Base-by-base conservation (phyloP, 2,329 filamentous ascomycete species). In the Dactylonectria macrodidyma region DNA sequence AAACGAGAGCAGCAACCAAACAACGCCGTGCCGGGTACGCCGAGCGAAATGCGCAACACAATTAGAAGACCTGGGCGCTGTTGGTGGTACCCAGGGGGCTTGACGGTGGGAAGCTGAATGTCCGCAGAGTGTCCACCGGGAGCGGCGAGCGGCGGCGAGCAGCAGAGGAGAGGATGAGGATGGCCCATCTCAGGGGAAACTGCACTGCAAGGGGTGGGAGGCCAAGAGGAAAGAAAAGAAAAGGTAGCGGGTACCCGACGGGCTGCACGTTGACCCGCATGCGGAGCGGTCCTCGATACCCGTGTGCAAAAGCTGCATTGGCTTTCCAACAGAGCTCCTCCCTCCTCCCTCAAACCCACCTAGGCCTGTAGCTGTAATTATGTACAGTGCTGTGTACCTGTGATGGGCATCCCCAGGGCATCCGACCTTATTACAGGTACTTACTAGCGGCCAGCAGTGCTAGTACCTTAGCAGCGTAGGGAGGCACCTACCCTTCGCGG, bases 181-280 rank as follows among this genome's bases (percentile, higher is more conserved):
- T 30, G 16, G 16, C 38, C 46, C 58, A 58, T 52, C 44, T 66
- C 63, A 66, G 58, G 63, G 63, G 63, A 61, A 66, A 33, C 19
- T 19, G 34, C 36, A 22, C 22, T 22, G 14, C 48, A 30, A 30
- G 26, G 51, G 58, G 59, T 54, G 41, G 54, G 59, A 58, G 41
- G 54, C 59, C n/a, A 61, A 30, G 26, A 30, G 26, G 7, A 30
- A 30, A 30, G 26, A 7, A 30, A 30, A 30, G 4, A 54, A 62
- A 36, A 56, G 46, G 65, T 68, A 51, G 57, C 56, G 66, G 66
- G 38, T 68, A 68, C 66, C 54, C 48, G 52, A 38, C 59, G 55
- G 52, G n/a, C 33, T 59, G 47, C 62, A 59, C 16, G 47, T 47
- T 36, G 24, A 16, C 66, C 57, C 58, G 62, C 66, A 44, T 48